phyloP scores from a whole-genome alignment of 331 rosid genomes.

The Saraca asoca region DNA sequence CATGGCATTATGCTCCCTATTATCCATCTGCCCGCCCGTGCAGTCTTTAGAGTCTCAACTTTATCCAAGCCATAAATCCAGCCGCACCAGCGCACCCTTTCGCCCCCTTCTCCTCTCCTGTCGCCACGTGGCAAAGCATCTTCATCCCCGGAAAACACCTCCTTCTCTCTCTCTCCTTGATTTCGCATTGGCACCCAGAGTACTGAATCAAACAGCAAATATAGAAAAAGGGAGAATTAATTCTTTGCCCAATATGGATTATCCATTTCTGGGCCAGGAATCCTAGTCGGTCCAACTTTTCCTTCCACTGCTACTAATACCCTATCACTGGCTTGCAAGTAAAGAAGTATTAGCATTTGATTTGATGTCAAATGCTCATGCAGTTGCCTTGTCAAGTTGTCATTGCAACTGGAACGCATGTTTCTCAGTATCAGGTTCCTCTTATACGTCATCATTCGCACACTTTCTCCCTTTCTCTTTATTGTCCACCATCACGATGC shows the following conservation, averaged over 20 bases:
- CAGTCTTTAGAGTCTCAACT: conserved; percentile 29
- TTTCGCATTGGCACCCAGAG: neutral
- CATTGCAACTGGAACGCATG: conserved; percentile 33
- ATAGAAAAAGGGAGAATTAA: conserved; percentile 34
- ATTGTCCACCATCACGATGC: conserved; percentile 37
- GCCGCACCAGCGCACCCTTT: neutral
- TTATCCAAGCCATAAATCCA: conserved; percentile 36
- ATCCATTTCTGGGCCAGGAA: conserved; percentile 34
- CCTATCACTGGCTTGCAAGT: neutral
- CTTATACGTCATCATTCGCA: neutral
- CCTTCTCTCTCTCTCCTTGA: neutral
- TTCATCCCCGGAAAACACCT: conserved; percentile 13
- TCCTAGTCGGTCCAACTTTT: neutral
- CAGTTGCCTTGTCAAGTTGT: conserved; percentile 46
- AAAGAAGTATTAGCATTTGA: conserved; percentile 7
- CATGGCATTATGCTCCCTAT: too few species aligned
- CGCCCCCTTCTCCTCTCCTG: conserved; percentile 1
- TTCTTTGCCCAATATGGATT: conserved; percentile 44
- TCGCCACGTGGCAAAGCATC: conserved; percentile 44
- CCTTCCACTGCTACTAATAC: neutral
- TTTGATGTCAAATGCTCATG: conserved; percentile 33
- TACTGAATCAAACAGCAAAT: neutral
- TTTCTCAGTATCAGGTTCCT: conserved; percentile 62
- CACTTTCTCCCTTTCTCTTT: neutral
- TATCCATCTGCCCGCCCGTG: too few species aligned